Conservation (phyloP, 306 rosid species). For the Neltuma alba region DNA sequence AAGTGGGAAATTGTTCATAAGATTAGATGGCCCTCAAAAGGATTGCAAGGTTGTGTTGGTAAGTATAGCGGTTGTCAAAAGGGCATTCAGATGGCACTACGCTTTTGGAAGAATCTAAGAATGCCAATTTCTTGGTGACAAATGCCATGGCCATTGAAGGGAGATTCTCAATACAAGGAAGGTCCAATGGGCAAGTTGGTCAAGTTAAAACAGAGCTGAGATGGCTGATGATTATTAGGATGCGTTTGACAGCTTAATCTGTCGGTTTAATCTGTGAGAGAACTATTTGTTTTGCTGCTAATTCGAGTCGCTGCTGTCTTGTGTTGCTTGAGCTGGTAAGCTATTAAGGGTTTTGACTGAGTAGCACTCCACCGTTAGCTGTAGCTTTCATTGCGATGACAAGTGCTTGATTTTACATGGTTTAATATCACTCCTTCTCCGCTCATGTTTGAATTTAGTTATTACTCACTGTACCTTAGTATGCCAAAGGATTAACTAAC, state of each 20-base stretch:
- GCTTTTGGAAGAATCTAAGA: not conserved
- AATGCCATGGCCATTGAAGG: not conserved
- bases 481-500: not conserved
- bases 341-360: not conserved
- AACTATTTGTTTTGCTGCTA: not conserved
- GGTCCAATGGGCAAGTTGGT: not conserved
- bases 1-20: not conserved
- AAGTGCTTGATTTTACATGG: constrained; percentile 1
- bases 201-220: not conserved
- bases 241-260: not conserved
- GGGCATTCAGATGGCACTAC: not conserved
- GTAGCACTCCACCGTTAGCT: not conserved
- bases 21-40: not conserved
- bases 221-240: not conserved
- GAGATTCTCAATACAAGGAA: not conserved
- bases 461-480: too few relatives aligned
- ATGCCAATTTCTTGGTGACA: not conserved
- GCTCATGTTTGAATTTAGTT: constrained; percentile 1
- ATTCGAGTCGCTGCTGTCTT: not conserved
- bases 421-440: not conserved
- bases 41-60: not conserved
- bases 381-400: not conserved
- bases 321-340: not conserved
- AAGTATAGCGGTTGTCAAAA: not conserved
- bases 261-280: not conserved